phyloP scores from a whole-genome alignment of 768 basidiomycete species.

The Calocybe cyanea region DNA sequence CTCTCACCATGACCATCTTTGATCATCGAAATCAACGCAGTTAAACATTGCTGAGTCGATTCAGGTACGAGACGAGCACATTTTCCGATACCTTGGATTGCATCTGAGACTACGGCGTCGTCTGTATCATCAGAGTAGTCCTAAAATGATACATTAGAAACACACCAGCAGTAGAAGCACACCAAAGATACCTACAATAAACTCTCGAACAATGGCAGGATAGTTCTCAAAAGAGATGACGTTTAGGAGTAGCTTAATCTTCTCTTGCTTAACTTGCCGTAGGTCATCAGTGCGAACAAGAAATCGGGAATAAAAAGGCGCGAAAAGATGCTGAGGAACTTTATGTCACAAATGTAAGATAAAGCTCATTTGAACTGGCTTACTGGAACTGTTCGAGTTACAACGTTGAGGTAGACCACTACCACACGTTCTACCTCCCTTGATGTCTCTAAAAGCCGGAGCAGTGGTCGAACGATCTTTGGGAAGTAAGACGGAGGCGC shows the following conservation, averaged over 20 bases:
- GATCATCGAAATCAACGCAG: constrained; percentile 75
- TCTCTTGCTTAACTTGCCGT: constrained; percentile 62
- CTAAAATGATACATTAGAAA: constrained; percentile 32
- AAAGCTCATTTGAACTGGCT: constrained; percentile 22
- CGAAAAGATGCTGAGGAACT: constrained; percentile 53
- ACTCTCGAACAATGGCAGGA: constrained; percentile 71
- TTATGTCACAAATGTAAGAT: not conserved
- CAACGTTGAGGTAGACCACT: constrained; percentile 62
- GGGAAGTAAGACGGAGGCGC: constrained; percentile 51
- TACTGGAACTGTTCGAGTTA: constrained; percentile 68
- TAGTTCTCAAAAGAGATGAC: constrained; percentile 67
- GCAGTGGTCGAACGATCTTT: constrained; percentile 66
- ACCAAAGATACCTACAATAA: constrained; percentile 56
- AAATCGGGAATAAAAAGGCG: constrained; percentile 61
- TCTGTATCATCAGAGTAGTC: constrained; percentile 80
- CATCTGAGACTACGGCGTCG: constrained; percentile 63
- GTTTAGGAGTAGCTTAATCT: constrained; percentile 69
- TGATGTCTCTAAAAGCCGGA: constrained; percentile 66
- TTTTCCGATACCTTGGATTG: constrained; percentile 76
- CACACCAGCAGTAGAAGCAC: not conserved
- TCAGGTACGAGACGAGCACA: constrained; percentile 70
- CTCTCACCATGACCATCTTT: constrained; percentile 66
- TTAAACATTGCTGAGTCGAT: constrained; percentile 66
- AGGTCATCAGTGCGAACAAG: constrained; percentile 68
- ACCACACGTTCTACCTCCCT: constrained; percentile 75